phyloP scores from a whole-genome alignment of 2,329 filamentous ascomycete species.

The Rhinocladiella similis region DNA sequence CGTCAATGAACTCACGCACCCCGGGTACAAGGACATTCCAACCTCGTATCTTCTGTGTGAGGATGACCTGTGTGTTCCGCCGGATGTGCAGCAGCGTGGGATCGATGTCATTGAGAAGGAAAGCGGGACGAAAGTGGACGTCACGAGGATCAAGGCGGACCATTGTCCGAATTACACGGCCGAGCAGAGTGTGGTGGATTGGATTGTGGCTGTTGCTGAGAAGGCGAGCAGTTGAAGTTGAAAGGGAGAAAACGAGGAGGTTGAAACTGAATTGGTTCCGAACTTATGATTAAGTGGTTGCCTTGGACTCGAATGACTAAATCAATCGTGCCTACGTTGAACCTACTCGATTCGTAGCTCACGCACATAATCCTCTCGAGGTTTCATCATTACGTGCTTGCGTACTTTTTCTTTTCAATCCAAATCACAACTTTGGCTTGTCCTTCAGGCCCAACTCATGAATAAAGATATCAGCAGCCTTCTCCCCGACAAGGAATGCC shows the following conservation, averaged over 20 bases:
- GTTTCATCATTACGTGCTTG: too few relatives aligned
- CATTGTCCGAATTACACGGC: slow-evolving; percentile 32
- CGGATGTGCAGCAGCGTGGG: slow-evolving; percentile 30
- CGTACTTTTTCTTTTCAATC: too few relatives aligned
- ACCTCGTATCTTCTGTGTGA: slow-evolving; percentile 36
- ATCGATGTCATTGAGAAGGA: slow-evolving; percentile 35
- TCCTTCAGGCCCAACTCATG: slow-evolving; percentile 33
- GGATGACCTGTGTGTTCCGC: slow-evolving; percentile 32
- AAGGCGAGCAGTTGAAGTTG: neutral
- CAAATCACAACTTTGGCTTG: too few relatives aligned
- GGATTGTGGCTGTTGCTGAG: slow-evolving; percentile 7
- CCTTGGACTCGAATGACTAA: too few relatives aligned
- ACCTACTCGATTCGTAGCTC: too few relatives aligned
- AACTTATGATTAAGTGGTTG: too few relatives aligned
- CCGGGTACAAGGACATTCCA: slow-evolving; percentile 36
- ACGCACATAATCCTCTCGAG: too few relatives aligned
- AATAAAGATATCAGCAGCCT: slow-evolving; percentile 36
- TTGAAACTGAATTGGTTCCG: too few relatives aligned
- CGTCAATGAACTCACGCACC: slow-evolving; percentile 31
- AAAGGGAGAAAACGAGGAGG: neutral
- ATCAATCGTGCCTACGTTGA: too few relatives aligned
- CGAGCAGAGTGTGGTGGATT: slow-evolving; percentile 27
- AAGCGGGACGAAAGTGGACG: slow-evolving; percentile 35
- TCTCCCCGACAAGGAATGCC: slow-evolving; percentile 50
- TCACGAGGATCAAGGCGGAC: slow-evolving; percentile 32